phyloP scores from a whole-genome alignment of 1,284 basidiomycete species.

The Termitomyces sp. region DNA sequence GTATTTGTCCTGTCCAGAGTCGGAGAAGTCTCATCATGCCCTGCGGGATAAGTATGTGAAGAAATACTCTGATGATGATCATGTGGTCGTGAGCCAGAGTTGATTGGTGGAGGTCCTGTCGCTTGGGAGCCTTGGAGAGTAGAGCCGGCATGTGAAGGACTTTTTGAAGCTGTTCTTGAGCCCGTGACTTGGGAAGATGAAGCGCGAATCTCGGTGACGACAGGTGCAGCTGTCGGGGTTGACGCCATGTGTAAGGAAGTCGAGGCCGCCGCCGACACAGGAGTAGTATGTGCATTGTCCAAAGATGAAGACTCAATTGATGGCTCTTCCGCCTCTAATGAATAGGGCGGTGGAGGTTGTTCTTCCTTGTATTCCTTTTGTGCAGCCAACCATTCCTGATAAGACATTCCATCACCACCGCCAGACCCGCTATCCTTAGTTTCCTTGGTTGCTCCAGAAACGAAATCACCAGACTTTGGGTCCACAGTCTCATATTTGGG shows the following conservation, averaged over 20 bases:
- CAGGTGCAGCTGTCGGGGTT: neutral
- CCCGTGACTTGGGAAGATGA: neutral
- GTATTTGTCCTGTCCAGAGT: constrained; percentile 2
- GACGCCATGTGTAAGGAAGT: neutral
- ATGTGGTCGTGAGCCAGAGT: constrained; percentile 16
- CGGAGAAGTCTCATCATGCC: constrained; percentile 1
- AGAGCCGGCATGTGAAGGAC: neutral
- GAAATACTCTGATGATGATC: constrained; percentile 7
- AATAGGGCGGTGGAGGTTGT: constrained; percentile 66
- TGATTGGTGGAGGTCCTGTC: constrained; percentile 17
- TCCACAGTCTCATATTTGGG: constrained; percentile 51
- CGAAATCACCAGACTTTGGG: constrained; percentile 21
- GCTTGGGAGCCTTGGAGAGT: constrained; percentile 7
- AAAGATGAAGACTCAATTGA: neutral
- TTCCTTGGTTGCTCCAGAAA: constrained; percentile 26
- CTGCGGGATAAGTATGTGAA: neutral
- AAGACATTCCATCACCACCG: constrained; percentile 30
- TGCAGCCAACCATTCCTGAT: constrained; percentile 43
- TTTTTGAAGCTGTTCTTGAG: constrained; percentile 3
- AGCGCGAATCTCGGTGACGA: neutral
- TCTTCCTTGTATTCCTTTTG: constrained; percentile 47
- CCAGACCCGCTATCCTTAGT: constrained; percentile 20
- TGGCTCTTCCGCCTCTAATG: constrained; percentile 45
- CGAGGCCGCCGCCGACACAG: neutral
- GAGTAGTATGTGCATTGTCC: neutral